A percentile compares a stretch with the other conserved stretches of the same genome.
phyloP scores from a whole-genome alignment of 2,329 filamentous ascomycete species.

The Berkeleyomyces basicola region DNA sequence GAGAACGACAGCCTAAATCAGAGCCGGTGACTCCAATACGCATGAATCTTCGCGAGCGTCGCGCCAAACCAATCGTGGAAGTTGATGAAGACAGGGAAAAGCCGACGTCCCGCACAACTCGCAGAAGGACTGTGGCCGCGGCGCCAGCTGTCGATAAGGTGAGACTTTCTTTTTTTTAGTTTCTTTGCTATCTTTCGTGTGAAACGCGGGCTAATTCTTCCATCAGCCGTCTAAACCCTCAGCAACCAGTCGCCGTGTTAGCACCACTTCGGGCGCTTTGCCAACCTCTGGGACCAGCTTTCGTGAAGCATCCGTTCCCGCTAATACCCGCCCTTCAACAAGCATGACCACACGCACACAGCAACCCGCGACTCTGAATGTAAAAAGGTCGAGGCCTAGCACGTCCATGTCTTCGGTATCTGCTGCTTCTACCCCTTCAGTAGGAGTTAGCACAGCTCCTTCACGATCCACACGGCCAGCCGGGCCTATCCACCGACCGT shows the following conservation, averaged over 20 bases:
- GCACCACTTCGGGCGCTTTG: conserved; percentile 27
- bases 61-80: conserved; percentile 37
- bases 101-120: conserved; percentile 23
- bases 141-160: conserved; percentile 26
- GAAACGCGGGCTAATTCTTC: not conserved
- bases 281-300: not conserved
- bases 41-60: conserved; percentile 60
- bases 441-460: not conserved
- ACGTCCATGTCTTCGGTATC: conserved; percentile 1
- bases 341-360: conserved; percentile 2
- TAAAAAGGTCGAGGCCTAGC: conserved; percentile 12
- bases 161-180: not conserved
- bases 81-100: conserved; percentile 29
- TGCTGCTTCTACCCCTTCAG: not conserved
- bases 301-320: not conserved
- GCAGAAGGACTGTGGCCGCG: conserved; percentile 42
- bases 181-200: not conserved
- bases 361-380: not conserved
- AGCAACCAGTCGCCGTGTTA: conserved; percentile 29
- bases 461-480: not conserved
- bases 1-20: conserved; percentile 43
- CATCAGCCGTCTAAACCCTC: not conserved
- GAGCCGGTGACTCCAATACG: conserved; percentile 26
- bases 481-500: not conserved
- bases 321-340: not conserved